These are phyloP conservation scores for Teunomyces funiuensis DNA, from an alignment of 805 yeast species.

Conservation along the genomic window DNA sequence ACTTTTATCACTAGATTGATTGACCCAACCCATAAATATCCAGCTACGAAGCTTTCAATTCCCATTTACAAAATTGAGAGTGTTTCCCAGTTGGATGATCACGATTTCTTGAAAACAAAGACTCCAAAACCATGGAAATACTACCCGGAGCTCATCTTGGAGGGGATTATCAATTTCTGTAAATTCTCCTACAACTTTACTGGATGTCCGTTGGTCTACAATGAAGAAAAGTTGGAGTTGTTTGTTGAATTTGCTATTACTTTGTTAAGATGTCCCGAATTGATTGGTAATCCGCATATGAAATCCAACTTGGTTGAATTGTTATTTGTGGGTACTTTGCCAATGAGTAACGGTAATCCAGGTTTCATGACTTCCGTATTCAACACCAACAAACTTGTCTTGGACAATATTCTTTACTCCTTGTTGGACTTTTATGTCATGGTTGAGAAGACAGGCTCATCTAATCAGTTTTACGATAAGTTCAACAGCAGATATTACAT, in stretches of 20 bases:
- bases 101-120: slow-evolving; percentile 62
- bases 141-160: slow-evolving; percentile 83
- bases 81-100: slow-evolving; percentile 70
- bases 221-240: slow-evolving; percentile 49
- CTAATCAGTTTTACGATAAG: slow-evolving; percentile 93
- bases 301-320: slow-evolving; percentile 82
- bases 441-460: slow-evolving; percentile 94
- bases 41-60: slow-evolving; percentile 48
- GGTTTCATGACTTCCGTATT: slow-evolving; percentile 75
- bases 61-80: slow-evolving; percentile 57
- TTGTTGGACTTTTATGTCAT: slow-evolving; percentile 88
- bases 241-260: slow-evolving; percentile 73
- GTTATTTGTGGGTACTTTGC: slow-evolving; percentile 70
- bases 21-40: slow-evolving; percentile 70
- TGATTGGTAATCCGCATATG: slow-evolving; percentile 89
- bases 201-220: slow-evolving; percentile 56
- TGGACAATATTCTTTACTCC: slow-evolving; percentile 71
- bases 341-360: slow-evolving; percentile 53
- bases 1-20: slow-evolving; percentile 68
- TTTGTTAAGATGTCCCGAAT: slow-evolving; percentile 78
- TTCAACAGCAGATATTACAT: slow-evolving; percentile 88
- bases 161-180: slow-evolving; percentile 74
- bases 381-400: slow-evolving; percentile 60
- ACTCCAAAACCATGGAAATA: slow-evolving; percentile 78
- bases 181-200: slow-evolving; percentile 58